Evolutionary conservation across 352 stramenopile genomes (phyloP).

Genomic region (Paralagenidium karlingii): DNA sequence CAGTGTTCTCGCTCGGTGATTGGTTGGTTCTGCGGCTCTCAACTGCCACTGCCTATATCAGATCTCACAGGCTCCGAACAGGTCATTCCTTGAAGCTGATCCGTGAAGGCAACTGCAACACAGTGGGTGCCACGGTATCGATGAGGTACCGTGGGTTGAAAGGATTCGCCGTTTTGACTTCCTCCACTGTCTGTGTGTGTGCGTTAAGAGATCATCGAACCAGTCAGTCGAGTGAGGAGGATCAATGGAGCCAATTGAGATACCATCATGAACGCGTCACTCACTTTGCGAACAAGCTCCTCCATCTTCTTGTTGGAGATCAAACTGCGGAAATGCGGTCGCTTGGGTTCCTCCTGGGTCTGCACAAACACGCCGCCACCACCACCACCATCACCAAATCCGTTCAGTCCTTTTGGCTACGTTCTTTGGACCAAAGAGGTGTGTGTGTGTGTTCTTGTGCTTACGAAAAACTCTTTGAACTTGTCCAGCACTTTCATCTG

Average conservation of each 20-base stretch:
- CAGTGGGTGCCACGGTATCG: no score
- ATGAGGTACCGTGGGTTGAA: conserved; percentile 26
- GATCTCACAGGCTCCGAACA: no score
- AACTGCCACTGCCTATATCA: no score
- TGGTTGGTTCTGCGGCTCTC: no score
- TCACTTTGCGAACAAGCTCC: conserved; percentile 28
- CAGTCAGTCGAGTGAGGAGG: neutral
- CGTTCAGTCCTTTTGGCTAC: neutral
- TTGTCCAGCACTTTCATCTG: conserved; percentile 47
- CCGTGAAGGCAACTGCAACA: no score
- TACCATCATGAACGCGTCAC: neutral
- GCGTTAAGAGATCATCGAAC: neutral
- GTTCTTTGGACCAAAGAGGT: no score
- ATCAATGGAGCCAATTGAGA: neutral
- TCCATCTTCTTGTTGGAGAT: conserved; percentile 55
- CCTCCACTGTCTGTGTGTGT: conserved; percentile 25
- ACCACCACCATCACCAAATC: neutral
- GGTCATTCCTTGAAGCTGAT: no score
- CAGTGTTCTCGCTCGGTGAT: no score
- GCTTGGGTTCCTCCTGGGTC: conserved; percentile 23
- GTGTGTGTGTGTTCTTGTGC: no score
- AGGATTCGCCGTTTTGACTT: conserved; percentile 26
- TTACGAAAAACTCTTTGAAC: conserved; percentile 58
- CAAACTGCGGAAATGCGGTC: conserved; percentile 46
- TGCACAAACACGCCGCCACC: conserved; percentile 4